Conservation (phyloP, 1,284 basidiomycete genomes). For the Tilletiopsis washingtonensis region DNA sequence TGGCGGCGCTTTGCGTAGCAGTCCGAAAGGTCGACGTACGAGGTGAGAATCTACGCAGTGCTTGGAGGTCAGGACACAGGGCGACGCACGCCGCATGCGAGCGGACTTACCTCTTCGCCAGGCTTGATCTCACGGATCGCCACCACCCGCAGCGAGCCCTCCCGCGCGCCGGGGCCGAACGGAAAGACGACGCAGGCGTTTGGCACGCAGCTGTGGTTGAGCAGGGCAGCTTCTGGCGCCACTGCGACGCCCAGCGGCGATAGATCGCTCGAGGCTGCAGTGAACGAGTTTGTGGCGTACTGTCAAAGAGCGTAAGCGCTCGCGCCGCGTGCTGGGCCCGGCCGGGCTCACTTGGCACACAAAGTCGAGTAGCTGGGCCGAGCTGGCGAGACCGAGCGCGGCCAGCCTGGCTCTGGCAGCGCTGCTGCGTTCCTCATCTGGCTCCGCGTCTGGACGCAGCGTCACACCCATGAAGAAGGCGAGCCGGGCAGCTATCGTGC, state of each 20-base stretch:
- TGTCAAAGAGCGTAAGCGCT: conserved; percentile 43
- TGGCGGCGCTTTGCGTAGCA: conserved; percentile 56
- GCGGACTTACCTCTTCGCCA: conserved; percentile 40
- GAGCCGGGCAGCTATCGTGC: conserved; percentile 48
- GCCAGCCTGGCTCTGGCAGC: conserved; percentile 46
- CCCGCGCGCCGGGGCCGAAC: conserved; percentile 26
- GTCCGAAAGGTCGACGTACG: conserved; percentile 77
- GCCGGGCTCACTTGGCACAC: conserved; percentile 56
- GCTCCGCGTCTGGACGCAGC: background rate
- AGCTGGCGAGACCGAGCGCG: conserved; percentile 56
- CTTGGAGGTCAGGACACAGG: background rate
- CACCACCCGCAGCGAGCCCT: conserved; percentile 55
- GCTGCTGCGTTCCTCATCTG: conserved; percentile 50
- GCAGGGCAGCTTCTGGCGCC: conserved; percentile 67
- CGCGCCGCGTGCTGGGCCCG: conserved; percentile 25
- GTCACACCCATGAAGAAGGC: background rate
- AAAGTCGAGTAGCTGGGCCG: conserved; percentile 60
- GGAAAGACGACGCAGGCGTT: conserved; percentile 88
- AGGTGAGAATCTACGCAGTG: conserved; percentile 50
- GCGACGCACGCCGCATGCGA: too few relatives aligned
- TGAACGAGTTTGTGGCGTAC: conserved; percentile 83
- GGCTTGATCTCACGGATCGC: conserved; percentile 42
- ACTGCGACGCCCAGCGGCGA: conserved; percentile 71
- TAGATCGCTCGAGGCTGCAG: conserved; percentile 55
- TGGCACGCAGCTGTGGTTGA: conserved; percentile 85